Evolutionary conservation across 148 eudicot genomes (phyloP).

Genomic region (Fagopyrum homotropicum): DNA sequence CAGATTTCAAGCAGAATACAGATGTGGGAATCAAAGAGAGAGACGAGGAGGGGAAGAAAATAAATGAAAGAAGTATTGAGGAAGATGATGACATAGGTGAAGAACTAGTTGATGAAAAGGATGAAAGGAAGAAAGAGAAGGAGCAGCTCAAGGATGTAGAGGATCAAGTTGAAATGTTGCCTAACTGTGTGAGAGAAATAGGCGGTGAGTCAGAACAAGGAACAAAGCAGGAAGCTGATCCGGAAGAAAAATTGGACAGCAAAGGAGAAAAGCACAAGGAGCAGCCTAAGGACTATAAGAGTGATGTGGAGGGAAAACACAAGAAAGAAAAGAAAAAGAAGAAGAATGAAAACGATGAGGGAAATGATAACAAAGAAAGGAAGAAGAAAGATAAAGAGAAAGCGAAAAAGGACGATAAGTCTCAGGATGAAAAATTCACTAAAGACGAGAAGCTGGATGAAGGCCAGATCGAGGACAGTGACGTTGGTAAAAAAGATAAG

Average conservation of each 20-base stretch:
- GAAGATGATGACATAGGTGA: neutral
- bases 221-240: neutral
- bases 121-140: neutral
- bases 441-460: neutral
- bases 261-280: neutral
- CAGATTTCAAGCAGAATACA: neutral
- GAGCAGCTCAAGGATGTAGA: neutral
- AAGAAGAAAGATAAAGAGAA: constrained; percentile 8
- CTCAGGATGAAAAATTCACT: neutral
- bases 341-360: constrained; percentile 3
- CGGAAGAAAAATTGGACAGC: neutral
- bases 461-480: neutral
- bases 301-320: neutral
- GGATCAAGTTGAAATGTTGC: neutral
- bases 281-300: neutral
- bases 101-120: neutral
- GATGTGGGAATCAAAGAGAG: neutral
- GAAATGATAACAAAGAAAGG: neutral
- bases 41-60: neutral
- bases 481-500: neutral
- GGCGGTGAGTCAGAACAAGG: neutral
- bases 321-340: neutral
- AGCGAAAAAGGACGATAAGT: neutral
- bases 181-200: neutral
- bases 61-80: neutral